phyloP scores from a whole-genome alignment of 208 protist genomes.

The Leishmania turanica region DNA sequence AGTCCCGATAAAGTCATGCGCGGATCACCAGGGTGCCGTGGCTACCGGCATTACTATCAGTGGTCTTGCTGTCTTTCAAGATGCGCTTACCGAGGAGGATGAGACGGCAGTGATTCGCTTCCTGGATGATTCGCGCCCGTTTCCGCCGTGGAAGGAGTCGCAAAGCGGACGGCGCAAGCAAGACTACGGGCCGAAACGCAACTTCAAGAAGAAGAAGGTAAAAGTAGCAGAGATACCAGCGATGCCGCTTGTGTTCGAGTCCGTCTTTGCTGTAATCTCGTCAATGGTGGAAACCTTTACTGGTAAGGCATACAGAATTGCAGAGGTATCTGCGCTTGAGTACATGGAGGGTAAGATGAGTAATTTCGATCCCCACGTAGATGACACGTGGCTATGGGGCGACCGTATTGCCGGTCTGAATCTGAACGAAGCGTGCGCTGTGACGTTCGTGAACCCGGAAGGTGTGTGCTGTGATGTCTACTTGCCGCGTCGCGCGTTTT shows the following conservation, averaged over 20 bases:
- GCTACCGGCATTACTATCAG: conserved; percentile 24
- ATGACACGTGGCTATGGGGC: conserved; percentile 93
- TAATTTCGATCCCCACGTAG: conserved; percentile 89
- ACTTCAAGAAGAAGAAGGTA: conserved; percentile 90
- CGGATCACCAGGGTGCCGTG: conserved; percentile 36
- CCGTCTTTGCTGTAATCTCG: conserved; percentile 37
- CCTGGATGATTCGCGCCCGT: conserved; percentile 62
- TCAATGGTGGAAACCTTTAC: conserved; percentile 35
- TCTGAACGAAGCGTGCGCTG: conserved; percentile 60
- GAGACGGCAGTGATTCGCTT: conserved; percentile 54
- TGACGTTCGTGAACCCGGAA: conserved; percentile 81
- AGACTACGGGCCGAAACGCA: conserved; percentile 81
- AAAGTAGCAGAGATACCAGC: conserved; percentile 44
- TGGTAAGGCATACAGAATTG: conserved; percentile 40
- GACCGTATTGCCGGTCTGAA: conserved; percentile 81
- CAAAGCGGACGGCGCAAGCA: conserved; percentile 89
- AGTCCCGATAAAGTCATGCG: conserved; percentile 37
- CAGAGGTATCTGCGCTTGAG: conserved; percentile 79
- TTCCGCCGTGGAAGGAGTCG: conserved; percentile 75
- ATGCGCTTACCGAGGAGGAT: conserved; percentile 50
- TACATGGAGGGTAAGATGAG: conserved; percentile 60
- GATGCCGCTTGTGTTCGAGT: conserved; percentile 64
- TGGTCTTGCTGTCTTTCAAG: conserved; percentile 52
- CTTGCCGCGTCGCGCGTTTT: conserved; percentile 72
- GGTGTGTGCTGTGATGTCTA: conserved; percentile 61